Percentiles rank a stretch among this genome's conserved stretches.
Evolutionary conservation across 2,329 filamentous ascomycete species (phyloP).

Genomic region (Leptographium procerum): DNA sequence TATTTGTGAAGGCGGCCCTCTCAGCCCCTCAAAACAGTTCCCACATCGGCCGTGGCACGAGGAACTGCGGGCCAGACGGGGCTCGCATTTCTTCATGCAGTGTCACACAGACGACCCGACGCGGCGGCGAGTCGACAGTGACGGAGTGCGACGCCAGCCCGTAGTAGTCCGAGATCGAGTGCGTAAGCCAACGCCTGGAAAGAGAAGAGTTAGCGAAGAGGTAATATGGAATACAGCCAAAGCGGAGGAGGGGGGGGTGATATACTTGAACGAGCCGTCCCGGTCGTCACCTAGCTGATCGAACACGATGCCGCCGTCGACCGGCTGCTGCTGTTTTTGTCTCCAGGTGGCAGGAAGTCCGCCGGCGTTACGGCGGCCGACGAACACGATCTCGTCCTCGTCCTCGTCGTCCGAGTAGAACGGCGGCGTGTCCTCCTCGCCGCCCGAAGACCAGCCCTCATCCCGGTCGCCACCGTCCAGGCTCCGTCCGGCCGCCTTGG

Average conservation of each 20-base stretch:
- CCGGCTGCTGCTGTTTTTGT: slow-evolving; percentile 35
- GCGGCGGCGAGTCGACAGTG: slow-evolving; percentile 56
- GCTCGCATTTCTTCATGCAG: slow-evolving; percentile 44
- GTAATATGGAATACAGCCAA: neutral
- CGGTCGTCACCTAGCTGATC: slow-evolving; percentile 67
- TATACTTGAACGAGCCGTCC: slow-evolving; percentile 70
- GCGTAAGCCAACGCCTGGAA: slow-evolving; percentile 74
- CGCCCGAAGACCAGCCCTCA: slow-evolving; percentile 18
- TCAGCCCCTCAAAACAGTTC: slow-evolving; percentile 35
- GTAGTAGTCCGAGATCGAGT: slow-evolving; percentile 87
- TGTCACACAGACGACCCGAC: slow-evolving; percentile 67
- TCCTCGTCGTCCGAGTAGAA: slow-evolving; percentile 52
- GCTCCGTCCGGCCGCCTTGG: slow-evolving; percentile 13
- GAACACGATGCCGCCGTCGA: slow-evolving; percentile 60
- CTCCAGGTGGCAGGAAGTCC: slow-evolving; percentile 18
- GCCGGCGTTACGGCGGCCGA: slow-evolving; percentile 43
- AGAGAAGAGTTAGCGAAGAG: neutral
- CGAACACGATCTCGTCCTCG: slow-evolving; percentile 89
- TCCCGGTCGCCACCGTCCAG: slow-evolving; percentile 29
- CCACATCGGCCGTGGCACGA: slow-evolving; percentile 51
- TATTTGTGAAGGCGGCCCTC: neutral
- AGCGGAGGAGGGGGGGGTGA: slow-evolving; percentile 13
- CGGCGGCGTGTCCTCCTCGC: neutral
- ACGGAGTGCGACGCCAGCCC: slow-evolving; percentile 76
- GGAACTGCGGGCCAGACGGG: slow-evolving; percentile 16